phyloP scores from a whole-genome alignment of 148 eudicot species.

The Vaccinium darrowii region DNA sequence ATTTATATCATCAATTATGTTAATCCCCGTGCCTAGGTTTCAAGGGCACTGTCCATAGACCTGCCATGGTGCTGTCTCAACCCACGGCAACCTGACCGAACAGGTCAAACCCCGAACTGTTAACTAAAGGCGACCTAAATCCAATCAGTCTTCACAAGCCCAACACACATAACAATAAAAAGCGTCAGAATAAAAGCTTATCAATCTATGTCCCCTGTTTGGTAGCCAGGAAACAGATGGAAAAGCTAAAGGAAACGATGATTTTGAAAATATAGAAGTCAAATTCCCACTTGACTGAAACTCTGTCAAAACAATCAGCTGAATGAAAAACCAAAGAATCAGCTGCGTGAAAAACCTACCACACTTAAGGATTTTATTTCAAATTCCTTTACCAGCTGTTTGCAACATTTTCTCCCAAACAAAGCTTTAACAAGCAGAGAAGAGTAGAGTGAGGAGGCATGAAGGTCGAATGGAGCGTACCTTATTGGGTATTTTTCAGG shows the following conservation, averaged over 20 bases:
- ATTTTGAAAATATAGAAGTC: neutral
- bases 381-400: neutral
- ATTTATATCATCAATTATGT: too few relatives aligned
- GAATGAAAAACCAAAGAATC: too few relatives aligned
- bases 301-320: neutral
- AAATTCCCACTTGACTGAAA: neutral
- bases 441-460: neutral
- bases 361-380: neutral
- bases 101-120: too few relatives aligned
- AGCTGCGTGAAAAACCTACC: neutral
- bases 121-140: neutral
- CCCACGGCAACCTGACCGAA: too few relatives aligned
- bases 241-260: neutral
- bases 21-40: too few relatives aligned
- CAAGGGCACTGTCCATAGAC: too few relatives aligned
- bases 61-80: too few relatives aligned
- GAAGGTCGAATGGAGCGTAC: neutral
- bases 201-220: neutral
- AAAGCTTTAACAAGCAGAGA: neutral
- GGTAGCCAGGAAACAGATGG: neutral
- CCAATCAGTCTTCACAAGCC: neutral
- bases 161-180: too few relatives aligned
- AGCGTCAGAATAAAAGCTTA: too few relatives aligned
- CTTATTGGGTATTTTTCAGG: neutral
- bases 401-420: slow-evolving; percentile 1